These are phyloP conservation scores for Boletus edulis DNA, from an alignment of 768 basidiomycete genomes.

Conservation along the genomic window DNA sequence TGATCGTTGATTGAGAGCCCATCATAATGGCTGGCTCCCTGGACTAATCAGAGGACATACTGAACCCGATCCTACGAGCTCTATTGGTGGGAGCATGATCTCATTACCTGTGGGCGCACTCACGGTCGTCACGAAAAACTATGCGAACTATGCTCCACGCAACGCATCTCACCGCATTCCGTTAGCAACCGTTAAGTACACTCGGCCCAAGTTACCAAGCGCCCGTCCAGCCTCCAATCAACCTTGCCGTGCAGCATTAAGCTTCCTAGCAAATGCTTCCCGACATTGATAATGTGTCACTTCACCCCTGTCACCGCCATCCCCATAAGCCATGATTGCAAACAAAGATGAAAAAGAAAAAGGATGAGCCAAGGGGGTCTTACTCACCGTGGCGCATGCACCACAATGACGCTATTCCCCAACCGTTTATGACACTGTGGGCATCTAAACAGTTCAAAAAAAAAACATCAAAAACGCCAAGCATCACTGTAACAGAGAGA, in stretches of 20 bases:
- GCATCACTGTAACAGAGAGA: background rate
- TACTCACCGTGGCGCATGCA: conserved; percentile 80
- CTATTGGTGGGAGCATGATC: no score
- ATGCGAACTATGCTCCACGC: no score
- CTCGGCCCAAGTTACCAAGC: no score
- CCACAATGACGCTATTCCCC: conserved; percentile 90
- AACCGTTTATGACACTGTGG: conserved; percentile 95
- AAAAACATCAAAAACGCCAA: background rate
- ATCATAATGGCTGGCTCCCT: no score
- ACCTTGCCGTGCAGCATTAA: conserved; percentile 38
- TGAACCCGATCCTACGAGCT: no score
- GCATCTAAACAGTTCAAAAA: conserved; percentile 52
- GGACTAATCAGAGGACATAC: no score
- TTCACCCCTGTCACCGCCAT: conserved; percentile 64
- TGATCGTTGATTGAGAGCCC: no score
- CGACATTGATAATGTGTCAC: conserved; percentile 97
- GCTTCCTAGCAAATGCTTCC: conserved; percentile 66
- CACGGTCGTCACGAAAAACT: no score
- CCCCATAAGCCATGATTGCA: background rate
- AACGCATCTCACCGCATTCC: no score
- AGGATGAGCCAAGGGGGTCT: background rate
- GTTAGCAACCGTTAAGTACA: no score
- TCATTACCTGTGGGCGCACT: no score
- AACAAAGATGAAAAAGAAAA: background rate
- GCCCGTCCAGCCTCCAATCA: background rate